These are phyloP conservation scores for Trypanosoma conorhini DNA, from an alignment of 208 protist genomes.

Conservation along the genomic window DNA sequence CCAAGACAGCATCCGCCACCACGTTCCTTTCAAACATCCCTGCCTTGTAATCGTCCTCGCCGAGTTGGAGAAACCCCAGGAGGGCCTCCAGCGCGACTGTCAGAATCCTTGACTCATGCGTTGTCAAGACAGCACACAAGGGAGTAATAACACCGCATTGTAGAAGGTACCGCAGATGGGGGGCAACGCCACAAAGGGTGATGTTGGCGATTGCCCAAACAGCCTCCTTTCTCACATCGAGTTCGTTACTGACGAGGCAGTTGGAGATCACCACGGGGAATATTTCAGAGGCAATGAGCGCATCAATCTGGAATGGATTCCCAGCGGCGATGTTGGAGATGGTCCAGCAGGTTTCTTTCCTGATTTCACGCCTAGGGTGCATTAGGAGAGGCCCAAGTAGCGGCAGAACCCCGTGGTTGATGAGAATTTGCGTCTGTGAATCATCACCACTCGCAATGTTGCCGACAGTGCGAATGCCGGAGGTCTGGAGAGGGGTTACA, in stretches of 20 bases:
- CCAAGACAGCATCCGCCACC: slow-evolving; percentile 83
- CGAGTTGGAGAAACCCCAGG: slow-evolving; percentile 94
- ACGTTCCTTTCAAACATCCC: slow-evolving; percentile 52
- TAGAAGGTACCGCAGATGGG: slow-evolving; percentile 94
- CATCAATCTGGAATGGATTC: slow-evolving; percentile 94
- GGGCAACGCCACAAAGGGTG: slow-evolving; percentile 84
- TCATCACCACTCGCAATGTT: slow-evolving; percentile 99
- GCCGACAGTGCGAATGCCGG: slow-evolving; percentile 96
- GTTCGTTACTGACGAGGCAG: slow-evolving; percentile 84
- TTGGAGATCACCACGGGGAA: slow-evolving; percentile 88
- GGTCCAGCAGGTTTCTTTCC: slow-evolving; percentile 99
- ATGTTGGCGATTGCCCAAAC: slow-evolving; percentile 98
- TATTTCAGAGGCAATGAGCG: slow-evolving; percentile 88
- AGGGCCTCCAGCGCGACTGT: slow-evolving; percentile 96
- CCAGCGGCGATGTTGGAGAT: slow-evolving; percentile 99
- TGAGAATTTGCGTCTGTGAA: slow-evolving; percentile 95
- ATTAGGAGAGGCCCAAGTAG: slow-evolving; percentile 81
- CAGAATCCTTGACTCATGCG: slow-evolving; percentile 92
- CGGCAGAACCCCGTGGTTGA: slow-evolving; percentile 92
- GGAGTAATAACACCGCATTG: slow-evolving; percentile 85
- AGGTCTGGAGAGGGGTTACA: slow-evolving; percentile 82
- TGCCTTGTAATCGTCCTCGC: slow-evolving; percentile 49
- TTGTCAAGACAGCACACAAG: slow-evolving; percentile 93
- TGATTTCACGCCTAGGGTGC: slow-evolving; percentile 86
- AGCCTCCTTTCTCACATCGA: slow-evolving; percentile 98